Conservation (phyloP, 1,139 yeast genomes). For the Candida neerlandica region DNA sequence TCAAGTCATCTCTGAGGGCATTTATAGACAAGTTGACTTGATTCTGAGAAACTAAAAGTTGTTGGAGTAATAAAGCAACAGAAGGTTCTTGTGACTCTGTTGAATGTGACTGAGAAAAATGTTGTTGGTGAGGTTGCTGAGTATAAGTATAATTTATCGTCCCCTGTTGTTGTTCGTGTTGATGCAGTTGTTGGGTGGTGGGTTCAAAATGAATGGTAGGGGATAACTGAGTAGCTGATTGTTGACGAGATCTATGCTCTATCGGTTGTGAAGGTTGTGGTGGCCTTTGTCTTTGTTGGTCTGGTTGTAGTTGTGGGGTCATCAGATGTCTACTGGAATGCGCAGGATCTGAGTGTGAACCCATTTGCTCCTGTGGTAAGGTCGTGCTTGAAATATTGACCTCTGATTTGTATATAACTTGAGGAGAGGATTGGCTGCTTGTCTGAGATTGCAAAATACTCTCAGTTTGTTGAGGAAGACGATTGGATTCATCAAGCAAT, state of each 20-base stretch:
- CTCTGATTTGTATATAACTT: slow-evolving; percentile 2
- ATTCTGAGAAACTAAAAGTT: slow-evolving; percentile 11
- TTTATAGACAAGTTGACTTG: slow-evolving; percentile 17
- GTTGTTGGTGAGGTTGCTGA: slow-evolving; percentile 1
- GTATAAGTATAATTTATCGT: neutral
- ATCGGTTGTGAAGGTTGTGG: neutral
- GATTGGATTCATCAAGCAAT: neutral
- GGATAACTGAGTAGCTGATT: neutral
- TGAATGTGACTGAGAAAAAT: neutral
- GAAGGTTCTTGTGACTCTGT: neutral
- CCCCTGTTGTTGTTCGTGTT: neutral
- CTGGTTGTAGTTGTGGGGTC: slow-evolving; percentile 1
- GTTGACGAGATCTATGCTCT: neutral
- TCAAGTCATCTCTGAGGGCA: slow-evolving; percentile 20
- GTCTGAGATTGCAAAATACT: neutral
- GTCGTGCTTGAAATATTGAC: neutral
- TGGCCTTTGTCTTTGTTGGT: neutral
- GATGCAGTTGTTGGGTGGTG: neutral
- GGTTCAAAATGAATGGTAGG: neutral
- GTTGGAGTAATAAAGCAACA: slow-evolving; percentile 6
- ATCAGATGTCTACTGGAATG: slow-evolving; percentile 1
- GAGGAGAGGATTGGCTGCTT: neutral
- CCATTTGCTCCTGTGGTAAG: neutral
- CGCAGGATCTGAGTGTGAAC: neutral
- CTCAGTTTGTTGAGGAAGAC: neutral